Evolutionary conservation across 768 basidiomycete species (phyloP).

Genomic region (Coprinopsis sp.): DNA sequence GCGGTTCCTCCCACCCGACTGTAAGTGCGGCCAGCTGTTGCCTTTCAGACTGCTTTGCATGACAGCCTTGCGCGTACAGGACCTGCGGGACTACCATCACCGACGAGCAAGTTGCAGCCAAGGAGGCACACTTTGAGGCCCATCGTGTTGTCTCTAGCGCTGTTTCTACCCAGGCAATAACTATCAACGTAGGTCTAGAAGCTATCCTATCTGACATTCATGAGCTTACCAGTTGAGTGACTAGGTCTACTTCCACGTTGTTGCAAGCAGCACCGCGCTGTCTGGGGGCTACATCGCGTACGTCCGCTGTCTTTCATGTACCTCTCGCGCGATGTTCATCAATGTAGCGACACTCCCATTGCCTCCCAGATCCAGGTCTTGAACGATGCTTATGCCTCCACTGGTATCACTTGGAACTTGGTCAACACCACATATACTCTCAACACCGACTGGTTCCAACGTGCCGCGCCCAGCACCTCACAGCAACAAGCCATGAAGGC

Average conservation of each 20-base stretch:
- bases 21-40: background rate
- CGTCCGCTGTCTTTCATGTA: slow-evolving; percentile 7
- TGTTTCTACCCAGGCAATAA: slow-evolving; percentile 1
- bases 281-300: slow-evolving; percentile 41
- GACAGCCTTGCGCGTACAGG: background rate
- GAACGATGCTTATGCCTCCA: slow-evolving; percentile 36
- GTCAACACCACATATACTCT: slow-evolving; percentile 36
- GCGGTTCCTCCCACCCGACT: slow-evolving; percentile 2
- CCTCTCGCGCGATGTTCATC: background rate
- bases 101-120: slow-evolving; percentile 6
- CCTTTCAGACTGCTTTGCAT: too few relatives aligned
- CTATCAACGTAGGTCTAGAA: slow-evolving; percentile 1
- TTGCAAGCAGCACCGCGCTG: slow-evolving; percentile 25
- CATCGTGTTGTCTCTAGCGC: slow-evolving; percentile 4
- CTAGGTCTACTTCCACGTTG: slow-evolving; percentile 35
- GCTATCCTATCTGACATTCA: too few relatives aligned
- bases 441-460: slow-evolving; percentile 46
- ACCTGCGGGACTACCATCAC: slow-evolving; percentile 11
- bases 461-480: slow-evolving; percentile 29
- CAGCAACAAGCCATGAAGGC: slow-evolving; percentile 47
- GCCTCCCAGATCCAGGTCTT: slow-evolving; percentile 32
- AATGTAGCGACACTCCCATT: slow-evolving; percentile 33
- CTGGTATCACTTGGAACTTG: slow-evolving; percentile 38
- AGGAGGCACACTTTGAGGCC: slow-evolving; percentile 9
- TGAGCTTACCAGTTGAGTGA: background rate